Evolutionary conservation across 2,329 filamentous ascomycete species (phyloP).

Genomic region (Fusarium solani-melongenae): DNA sequence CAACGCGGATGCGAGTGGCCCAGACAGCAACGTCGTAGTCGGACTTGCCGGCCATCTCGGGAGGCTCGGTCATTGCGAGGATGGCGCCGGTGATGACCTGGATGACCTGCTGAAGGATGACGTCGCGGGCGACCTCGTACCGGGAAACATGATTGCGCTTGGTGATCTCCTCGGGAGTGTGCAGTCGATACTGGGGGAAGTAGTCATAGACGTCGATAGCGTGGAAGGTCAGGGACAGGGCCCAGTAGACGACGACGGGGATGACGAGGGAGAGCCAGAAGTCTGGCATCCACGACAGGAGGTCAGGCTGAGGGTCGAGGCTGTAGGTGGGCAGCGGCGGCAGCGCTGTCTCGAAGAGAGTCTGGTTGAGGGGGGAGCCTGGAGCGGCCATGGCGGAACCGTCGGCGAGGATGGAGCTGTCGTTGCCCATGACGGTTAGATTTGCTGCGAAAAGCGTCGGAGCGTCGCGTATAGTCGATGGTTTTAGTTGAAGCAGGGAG

Average conservation of each 20-base stretch:
- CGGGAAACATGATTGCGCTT: slow-evolving; percentile 89
- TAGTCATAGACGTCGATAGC: slow-evolving; percentile 85
- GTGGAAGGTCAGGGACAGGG: slow-evolving; percentile 87
- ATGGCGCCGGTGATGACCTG: slow-evolving; percentile 79
- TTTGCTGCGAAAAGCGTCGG: slow-evolving; percentile 18
- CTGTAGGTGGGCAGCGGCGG: slow-evolving; percentile 89
- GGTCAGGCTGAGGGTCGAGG: slow-evolving; percentile 73
- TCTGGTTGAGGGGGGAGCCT: slow-evolving; percentile 56
- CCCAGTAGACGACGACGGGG: slow-evolving; percentile 90
- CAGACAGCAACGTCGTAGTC: slow-evolving; percentile 90
- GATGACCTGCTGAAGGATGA: slow-evolving; percentile 90
- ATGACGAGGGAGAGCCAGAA: slow-evolving; percentile 79
- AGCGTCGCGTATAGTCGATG: slow-evolving; percentile 20
- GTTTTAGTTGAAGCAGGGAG: slow-evolving; percentile 12
- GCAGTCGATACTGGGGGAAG: slow-evolving; percentile 90
- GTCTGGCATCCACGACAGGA: slow-evolving; percentile 84
- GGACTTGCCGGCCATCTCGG: slow-evolving; percentile 80
- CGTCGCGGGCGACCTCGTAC: slow-evolving; percentile 88
- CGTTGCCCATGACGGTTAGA: slow-evolving; percentile 53
- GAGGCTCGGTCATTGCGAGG: slow-evolving; percentile 77
- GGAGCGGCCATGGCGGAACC: slow-evolving; percentile 53
- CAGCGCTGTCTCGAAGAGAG: slow-evolving; percentile 68
- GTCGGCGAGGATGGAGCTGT: slow-evolving; percentile 44
- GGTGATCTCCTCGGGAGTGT: slow-evolving; percentile 91
- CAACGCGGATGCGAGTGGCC: slow-evolving; percentile 83